These are phyloP conservation scores for Aureobasidium sp. DNA, from an alignment of 2,329 filamentous ascomycete genomes.

Conservation along the genomic window DNA sequence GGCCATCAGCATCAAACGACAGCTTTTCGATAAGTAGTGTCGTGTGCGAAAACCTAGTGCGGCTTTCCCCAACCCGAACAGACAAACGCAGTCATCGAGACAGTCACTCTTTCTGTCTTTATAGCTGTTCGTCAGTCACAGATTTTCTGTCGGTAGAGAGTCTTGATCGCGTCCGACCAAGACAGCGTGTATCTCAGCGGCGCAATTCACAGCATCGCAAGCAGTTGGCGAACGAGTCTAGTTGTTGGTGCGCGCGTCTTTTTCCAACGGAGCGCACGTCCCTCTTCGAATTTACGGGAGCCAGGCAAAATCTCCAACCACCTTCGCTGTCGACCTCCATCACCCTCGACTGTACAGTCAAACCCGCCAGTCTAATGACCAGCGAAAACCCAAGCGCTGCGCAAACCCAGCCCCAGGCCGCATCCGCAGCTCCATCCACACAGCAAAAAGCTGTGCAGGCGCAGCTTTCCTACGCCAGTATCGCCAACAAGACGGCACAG, in stretches of 20 bases:
- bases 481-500: slow-evolving; percentile 49
- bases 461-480: slow-evolving; percentile 55
- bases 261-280: background rate
- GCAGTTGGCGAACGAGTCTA: background rate
- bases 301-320: slow-evolving; percentile 17
- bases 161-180: background rate
- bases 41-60: slow-evolving; percentile 1
- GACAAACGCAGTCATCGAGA: background rate
- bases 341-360: slow-evolving; percentile 15
- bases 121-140: background rate
- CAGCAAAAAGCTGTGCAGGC: slow-evolving; percentile 50
- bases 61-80: slow-evolving; percentile 1
- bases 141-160: background rate
- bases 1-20: background rate
- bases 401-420: slow-evolving; percentile 41
- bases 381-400: slow-evolving; percentile 50
- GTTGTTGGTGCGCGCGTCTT: background rate
- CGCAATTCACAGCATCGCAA: background rate
- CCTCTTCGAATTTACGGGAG: background rate
- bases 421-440: slow-evolving; percentile 42
- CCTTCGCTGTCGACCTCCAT: slow-evolving; percentile 18
- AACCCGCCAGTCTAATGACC: slow-evolving; percentile 48
- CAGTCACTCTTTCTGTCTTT: background rate
- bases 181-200: background rate
- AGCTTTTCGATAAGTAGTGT: slow-evolving; percentile 8